Conservation (phyloP, 164 flowering plant genomes). For the Warburgia ugandensis region DNA sequence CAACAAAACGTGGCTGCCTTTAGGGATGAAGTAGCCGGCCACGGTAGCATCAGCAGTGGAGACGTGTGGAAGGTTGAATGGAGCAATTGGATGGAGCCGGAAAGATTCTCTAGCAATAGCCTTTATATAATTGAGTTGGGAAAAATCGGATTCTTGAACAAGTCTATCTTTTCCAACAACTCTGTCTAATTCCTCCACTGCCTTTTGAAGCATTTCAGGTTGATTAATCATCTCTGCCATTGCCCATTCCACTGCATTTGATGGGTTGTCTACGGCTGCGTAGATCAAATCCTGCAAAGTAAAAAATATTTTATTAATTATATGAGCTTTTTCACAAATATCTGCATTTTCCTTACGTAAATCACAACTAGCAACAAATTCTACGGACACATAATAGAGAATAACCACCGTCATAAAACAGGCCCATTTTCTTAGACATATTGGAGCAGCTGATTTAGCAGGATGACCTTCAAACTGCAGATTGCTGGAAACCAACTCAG, state of each 20-base stretch:
- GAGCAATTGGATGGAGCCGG: slow-evolving; percentile 23
- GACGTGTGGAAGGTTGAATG: slow-evolving; percentile 27
- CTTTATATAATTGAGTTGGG: slow-evolving; percentile 19
- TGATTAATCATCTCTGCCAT: slow-evolving; percentile 33
- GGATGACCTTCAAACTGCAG: too few species aligned
- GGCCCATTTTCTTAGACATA: too few species aligned
- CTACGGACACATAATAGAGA: too few species aligned
- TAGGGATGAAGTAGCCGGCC: slow-evolving; percentile 1
- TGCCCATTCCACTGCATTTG: slow-evolving; percentile 25
- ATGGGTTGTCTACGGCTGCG: slow-evolving; percentile 28
- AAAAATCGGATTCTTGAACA: slow-evolving; percentile 27
- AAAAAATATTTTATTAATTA: too few species aligned
- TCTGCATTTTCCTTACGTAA: too few species aligned
- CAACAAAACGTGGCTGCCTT: not conserved
- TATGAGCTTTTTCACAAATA: too few species aligned
- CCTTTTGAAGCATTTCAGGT: slow-evolving; percentile 23
- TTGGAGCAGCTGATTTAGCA: too few species aligned
- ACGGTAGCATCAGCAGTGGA: not conserved
- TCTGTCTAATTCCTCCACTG: slow-evolving; percentile 17
- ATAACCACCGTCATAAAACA: too few species aligned
- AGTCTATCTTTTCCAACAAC: slow-evolving; percentile 22
- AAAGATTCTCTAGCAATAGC: slow-evolving; percentile 19
- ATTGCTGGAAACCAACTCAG: too few species aligned
- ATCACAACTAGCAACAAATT: too few species aligned
- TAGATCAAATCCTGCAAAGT: slow-evolving; percentile 24